Base-by-base conservation (phyloP, 805 yeast species). In the Candida sithepensis region DNA sequence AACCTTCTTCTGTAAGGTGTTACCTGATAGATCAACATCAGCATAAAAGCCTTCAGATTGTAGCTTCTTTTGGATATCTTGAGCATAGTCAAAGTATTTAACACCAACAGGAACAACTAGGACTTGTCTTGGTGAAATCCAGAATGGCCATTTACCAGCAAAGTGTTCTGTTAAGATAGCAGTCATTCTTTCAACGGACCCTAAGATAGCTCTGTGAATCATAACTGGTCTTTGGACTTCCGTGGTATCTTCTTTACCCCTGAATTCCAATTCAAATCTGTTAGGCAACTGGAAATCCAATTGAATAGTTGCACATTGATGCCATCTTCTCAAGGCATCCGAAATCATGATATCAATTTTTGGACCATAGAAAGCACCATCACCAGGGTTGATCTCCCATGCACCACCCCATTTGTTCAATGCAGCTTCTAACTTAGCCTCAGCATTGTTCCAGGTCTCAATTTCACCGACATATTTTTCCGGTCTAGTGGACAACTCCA, bases 111-210 rank as follows among this genome's bases (percentile, higher is more conserved):
- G 99, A 26, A 94, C 94, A 61, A 94, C 95, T 60, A 92, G 76
- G 49, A 92, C 80, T 74, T 94, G 99, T 75, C 99, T 86, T 64
- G 99, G 99, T n/a, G 98, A 91, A 66, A 94, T 78, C 99, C 99
- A 94, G 79, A 94, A 88, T 64, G 99, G 99, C 99, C 99, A 94
- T 69, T 90, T 94, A 64, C 99, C 99, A 66, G 91, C 96, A 73
- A 78, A 94, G 75, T 94, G 99, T 73, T 94, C 99, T 50, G 96
- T 91, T 70, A 94, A 82, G 60, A 94, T 92, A 54, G 97, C 99
- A 54, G 96, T 88, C 98, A 94, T 91, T 79, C 99, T 88, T 78
- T 94, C 99, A 51, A 94, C 95, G 41, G 97, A 88, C 58, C 99
- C 99, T 66, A 92, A 80, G 57, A 94, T 89, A 57, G 99, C 99